phyloP scores from a whole-genome alignment of 1,284 basidiomycete genomes.

The Pseudozyma hubeiensis region DNA sequence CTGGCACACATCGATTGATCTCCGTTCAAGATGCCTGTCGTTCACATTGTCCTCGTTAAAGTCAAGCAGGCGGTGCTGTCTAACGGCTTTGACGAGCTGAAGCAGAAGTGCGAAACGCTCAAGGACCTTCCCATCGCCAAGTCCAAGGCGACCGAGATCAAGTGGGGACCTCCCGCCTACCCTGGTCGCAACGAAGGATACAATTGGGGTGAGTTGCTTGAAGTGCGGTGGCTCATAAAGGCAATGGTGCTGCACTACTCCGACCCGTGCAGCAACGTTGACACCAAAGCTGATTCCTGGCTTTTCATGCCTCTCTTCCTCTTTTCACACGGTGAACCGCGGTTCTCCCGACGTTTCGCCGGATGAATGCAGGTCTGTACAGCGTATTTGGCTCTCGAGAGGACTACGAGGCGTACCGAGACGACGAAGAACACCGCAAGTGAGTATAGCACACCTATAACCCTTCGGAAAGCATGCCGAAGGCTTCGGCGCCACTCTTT shows the following conservation, averaged over 20 bases:
- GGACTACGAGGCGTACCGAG: slow-evolving; percentile 58
- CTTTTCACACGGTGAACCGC: not conserved
- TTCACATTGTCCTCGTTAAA: slow-evolving; percentile 63
- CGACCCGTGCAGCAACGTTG: not conserved
- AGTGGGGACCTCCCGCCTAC: slow-evolving; percentile 59
- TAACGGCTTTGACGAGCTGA: slow-evolving; percentile 63
- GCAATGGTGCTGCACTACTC: slow-evolving; percentile 8
- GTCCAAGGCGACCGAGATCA: slow-evolving; percentile 51
- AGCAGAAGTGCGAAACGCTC: slow-evolving; percentile 55
- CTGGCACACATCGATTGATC: too few species aligned
- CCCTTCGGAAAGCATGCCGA: slow-evolving; percentile 6
- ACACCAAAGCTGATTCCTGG: not conserved
- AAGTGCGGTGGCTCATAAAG: not conserved
- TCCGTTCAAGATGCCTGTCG: slow-evolving; percentile 41
- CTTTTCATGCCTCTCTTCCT: not conserved
- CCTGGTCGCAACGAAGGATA: slow-evolving; percentile 57
- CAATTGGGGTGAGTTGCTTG: slow-evolving; percentile 51
- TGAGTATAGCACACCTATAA: slow-evolving; percentile 32
- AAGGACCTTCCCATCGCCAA: slow-evolving; percentile 52
- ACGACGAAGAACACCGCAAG: slow-evolving; percentile 64
- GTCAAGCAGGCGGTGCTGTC: slow-evolving; percentile 57
- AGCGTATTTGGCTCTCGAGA: slow-evolving; percentile 50
- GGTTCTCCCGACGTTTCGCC: slow-evolving; percentile 5
- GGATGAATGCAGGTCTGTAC: slow-evolving; percentile 47
- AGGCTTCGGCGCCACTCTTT: not conserved